Percentiles rank a stretch among this genome's conserved stretches.
Evolutionary conservation across 306 rosid species (phyloP).

Genomic region (Trifolium repens): DNA sequence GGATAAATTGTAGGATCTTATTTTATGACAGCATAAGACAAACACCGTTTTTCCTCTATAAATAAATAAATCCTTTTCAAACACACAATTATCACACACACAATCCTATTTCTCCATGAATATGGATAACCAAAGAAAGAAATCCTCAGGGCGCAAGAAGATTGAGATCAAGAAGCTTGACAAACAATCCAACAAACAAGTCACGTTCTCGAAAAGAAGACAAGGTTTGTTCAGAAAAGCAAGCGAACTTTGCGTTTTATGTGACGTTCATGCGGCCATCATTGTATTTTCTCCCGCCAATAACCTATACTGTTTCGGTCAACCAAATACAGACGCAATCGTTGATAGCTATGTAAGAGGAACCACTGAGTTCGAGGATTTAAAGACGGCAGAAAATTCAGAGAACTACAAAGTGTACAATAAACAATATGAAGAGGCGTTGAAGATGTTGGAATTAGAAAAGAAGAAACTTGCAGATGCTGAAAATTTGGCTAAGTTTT

Average conservation of each 20-base stretch:
- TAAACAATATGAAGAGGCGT: slow-evolving; percentile 38
- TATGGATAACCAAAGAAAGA: slow-evolving; percentile 15
- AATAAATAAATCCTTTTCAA: slow-evolving; percentile 22
- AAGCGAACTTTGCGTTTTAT: slow-evolving; percentile 56
- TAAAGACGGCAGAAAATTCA: not conserved
- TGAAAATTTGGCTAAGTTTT: slow-evolving; percentile 1
- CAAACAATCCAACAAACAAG: slow-evolving; percentile 49
- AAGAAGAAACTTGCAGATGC: slow-evolving; percentile 37
- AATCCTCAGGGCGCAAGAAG: slow-evolving; percentile 55
- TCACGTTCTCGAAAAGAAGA: slow-evolving; percentile 63
- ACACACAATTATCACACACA: not conserved
- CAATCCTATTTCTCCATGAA: slow-evolving; percentile 16
- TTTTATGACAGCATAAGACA: not conserved
- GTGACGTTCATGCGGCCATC: slow-evolving; percentile 49
- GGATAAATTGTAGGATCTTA: slow-evolving; percentile 31
- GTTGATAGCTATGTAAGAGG: slow-evolving; percentile 39
- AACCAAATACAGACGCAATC: slow-evolving; percentile 44
- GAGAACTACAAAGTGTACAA: slow-evolving; percentile 26
- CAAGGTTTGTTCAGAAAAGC: slow-evolving; percentile 61
- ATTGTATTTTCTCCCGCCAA: slow-evolving; percentile 55
- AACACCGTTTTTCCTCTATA: not conserved
- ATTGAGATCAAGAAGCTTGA: slow-evolving; percentile 59
- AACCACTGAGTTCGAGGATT: not conserved
- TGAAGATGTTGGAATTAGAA: slow-evolving; percentile 42
- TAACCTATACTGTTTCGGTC: slow-evolving; percentile 54